Conservation (phyloP, 257 asterid genomes). For the Solanum habrochaites region DNA sequence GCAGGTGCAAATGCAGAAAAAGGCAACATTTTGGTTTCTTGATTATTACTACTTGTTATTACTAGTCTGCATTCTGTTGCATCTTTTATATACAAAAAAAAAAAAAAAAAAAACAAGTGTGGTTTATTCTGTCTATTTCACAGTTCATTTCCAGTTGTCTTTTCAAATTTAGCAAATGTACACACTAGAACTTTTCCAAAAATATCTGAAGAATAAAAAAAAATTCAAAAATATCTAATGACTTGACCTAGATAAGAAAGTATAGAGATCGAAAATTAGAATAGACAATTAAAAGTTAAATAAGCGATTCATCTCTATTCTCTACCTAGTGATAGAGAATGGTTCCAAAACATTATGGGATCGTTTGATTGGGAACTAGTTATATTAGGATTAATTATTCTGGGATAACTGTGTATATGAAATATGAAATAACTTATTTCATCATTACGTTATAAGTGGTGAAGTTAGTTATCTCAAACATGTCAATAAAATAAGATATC, state of each 20-base stretch:
- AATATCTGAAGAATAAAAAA: neutral
- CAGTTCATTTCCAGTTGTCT: neutral
- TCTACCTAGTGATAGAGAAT: neutral
- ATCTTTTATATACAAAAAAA: neutral
- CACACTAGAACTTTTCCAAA: neutral
- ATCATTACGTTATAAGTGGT: too few species aligned
- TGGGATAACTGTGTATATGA: too few species aligned
- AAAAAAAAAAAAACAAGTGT: too few species aligned
- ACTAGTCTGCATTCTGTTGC: neutral
- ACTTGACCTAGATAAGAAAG: neutral
- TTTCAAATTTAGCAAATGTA: neutral
- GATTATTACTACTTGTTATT: neutral
- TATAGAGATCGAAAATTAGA: neutral
- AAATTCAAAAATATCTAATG: neutral
- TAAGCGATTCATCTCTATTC: neutral
- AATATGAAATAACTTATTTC: too few species aligned
- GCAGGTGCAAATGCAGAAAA: slow-evolving; percentile 35
- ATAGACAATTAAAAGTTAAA: neutral
- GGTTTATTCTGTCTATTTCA: neutral
- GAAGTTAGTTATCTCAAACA: too few species aligned
- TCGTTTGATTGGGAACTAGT: too few species aligned
- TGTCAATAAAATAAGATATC: too few species aligned
- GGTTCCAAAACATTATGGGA: too few species aligned
- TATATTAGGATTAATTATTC: too few species aligned
- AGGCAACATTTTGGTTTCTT: slow-evolving; percentile 15